Base-by-base conservation (phyloP, 306 rosid species). In the Myrica gale region DNA sequence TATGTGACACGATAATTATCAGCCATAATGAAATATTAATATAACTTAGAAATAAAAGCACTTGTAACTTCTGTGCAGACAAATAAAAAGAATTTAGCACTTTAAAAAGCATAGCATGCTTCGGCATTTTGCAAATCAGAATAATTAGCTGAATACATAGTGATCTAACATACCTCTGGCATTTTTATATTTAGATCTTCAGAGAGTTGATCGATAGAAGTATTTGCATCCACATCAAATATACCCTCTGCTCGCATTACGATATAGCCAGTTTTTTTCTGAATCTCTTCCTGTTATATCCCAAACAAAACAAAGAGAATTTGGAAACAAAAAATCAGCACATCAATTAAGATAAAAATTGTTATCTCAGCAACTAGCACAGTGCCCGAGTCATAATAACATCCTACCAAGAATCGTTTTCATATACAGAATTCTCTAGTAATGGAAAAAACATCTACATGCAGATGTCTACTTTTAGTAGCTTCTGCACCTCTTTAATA, bases 181-280 rank as follows among this genome's bases (percentile, higher is more conserved):
- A 96, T 96, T 84, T 87, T 96, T 79, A 96, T 81, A 72, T 78
- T 89, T 81, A 96, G 87, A 85, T 96, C 99, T 84, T 92, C 99
- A 48, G 97, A 96, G 65, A 96, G 98, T 84, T 96, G 99, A 85
- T 96, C 94, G 47, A 90, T 96, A 67, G 99, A 89, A 8, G 99
- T 92, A 86, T 96, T 96, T 52, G 99, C 99, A 87, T 96, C 99
- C 62, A 96, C 99, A 43, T 96, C 99, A 75, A 85, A 96, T 55
- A 96, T 81, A 76, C 99, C 99, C 79, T 89, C 91, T 0, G 99
- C 98, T 71, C 97, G 93, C 97, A 96, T 96, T 80, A 96, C 98
- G 60, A 96, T 81, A 80, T 96, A 96, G 75, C 99, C 99, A n/a
- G 97, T 96, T 86, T 92, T 96, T 68, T 92, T 96, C 85, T 96